Evolutionary conservation across 2,329 filamentous ascomycete species (phyloP).

Genomic region (Colletotrichum falcatum): DNA sequence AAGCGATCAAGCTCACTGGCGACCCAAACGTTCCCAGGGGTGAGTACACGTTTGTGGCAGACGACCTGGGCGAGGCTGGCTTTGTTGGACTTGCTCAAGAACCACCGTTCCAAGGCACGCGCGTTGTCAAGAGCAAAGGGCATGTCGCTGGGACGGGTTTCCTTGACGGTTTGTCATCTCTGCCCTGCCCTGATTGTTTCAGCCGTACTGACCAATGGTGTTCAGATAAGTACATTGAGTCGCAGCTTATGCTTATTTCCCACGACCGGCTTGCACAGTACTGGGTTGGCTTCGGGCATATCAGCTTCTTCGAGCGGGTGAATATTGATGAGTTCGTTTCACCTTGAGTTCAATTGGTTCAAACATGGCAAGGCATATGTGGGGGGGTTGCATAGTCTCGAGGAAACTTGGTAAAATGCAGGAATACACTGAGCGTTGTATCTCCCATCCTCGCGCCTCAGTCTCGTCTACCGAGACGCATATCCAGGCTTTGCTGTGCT

Average conservation of each 20-base stretch:
- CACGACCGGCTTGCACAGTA: conserved; percentile 83
- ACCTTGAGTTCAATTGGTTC: conserved; percentile 38
- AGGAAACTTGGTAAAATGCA: background rate
- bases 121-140: conserved; percentile 79
- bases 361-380: background rate
- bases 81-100: conserved; percentile 74
- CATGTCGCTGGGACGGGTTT: conserved; percentile 84
- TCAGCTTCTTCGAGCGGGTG: conserved; percentile 71
- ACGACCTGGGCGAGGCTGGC: conserved; percentile 78
- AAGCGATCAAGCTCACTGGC: conserved; percentile 91
- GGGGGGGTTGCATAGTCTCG: background rate
- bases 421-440: no score
- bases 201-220: background rate
- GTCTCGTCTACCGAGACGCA: background rate
- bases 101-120: conserved; percentile 76
- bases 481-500: no score
- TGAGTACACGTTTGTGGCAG: conserved; percentile 82
- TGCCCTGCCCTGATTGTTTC: background rate
- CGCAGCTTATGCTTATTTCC: conserved; percentile 82
- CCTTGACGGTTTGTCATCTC: conserved; percentile 68
- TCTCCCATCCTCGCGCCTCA: background rate
- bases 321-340: conserved; percentile 65
- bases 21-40: conserved; percentile 91
- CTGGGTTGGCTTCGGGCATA: conserved; percentile 75
- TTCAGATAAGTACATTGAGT: conserved; percentile 78